Evolutionary conservation across 345 rosid genomes (phyloP).

Genomic region (Corymbia maculata): DNA sequence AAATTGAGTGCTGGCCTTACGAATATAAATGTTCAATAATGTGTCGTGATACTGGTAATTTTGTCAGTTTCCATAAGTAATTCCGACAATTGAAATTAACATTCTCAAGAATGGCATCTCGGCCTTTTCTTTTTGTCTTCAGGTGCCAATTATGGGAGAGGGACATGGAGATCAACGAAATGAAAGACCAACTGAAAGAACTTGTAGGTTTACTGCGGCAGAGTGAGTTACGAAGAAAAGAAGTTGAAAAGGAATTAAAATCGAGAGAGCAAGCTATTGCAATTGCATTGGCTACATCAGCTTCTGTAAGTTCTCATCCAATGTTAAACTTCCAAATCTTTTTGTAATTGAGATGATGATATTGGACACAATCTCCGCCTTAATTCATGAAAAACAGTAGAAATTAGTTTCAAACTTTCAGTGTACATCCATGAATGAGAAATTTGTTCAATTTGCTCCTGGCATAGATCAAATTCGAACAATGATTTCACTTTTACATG

Average conservation of each 20-base stretch:
- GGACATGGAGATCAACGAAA: conserved; percentile 81
- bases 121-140: conserved; percentile 1
- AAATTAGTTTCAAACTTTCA: neutral
- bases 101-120: neutral
- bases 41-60: neutral
- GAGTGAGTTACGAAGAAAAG: conserved; percentile 73
- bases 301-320: conserved; percentile 31
- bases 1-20: neutral
- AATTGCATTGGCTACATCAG: conserved; percentile 50
- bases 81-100: neutral
- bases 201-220: conserved; percentile 63
- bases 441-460: neutral
- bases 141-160: conserved; percentile 96
- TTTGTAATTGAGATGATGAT: neutral
- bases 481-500: neutral
- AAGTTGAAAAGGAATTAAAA: conserved; percentile 77
- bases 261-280: conserved; percentile 68
- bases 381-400: neutral
- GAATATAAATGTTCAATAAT: neutral
- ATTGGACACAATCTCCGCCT: neutral
- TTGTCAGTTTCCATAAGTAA: neutral
- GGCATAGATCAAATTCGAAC: neutral
- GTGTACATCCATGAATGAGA: neutral
- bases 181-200: conserved; percentile 91
- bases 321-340: neutral